A percentile compares a stretch with the other conserved stretches of the same genome.
phyloP scores from a whole-genome alignment of 2,329 filamentous ascomycete genomes.

The Aspergillus alliaceus region DNA sequence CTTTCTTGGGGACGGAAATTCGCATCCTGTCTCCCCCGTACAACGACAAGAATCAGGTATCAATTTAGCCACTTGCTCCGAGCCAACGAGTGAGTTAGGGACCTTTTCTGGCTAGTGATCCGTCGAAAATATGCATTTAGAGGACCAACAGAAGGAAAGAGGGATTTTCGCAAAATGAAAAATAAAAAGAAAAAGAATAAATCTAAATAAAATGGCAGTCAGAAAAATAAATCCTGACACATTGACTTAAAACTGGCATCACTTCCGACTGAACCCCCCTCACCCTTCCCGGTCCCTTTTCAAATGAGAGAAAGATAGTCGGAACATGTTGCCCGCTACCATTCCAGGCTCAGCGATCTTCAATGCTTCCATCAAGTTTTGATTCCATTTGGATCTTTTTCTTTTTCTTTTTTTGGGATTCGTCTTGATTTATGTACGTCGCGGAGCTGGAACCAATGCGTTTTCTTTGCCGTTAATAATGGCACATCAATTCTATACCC shows the following conservation, averaged over 20 bases:
- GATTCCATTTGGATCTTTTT: constrained; percentile 7
- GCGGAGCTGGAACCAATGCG: constrained; percentile 15
- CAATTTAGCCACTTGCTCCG: constrained; percentile 16
- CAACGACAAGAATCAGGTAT: constrained; percentile 22
- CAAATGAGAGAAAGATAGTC: constrained; percentile 16
- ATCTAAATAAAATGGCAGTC: constrained; percentile 1
- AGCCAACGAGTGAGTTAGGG: constrained; percentile 5
- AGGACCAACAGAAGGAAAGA: constrained; percentile 8
- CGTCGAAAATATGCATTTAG: constrained; percentile 5
- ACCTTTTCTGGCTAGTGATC: constrained; percentile 1
- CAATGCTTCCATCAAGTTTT: constrained; percentile 13
- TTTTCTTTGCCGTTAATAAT: constrained; percentile 21
- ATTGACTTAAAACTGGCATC: constrained; percentile 35
- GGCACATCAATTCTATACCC: constrained; percentile 23
- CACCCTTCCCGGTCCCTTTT: constrained; percentile 23
- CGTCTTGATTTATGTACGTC: constrained; percentile 18
- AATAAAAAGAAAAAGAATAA: constrained; percentile 5
- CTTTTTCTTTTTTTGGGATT: constrained; percentile 7
- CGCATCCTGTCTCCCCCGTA: too few relatives aligned
- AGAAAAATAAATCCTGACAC: constrained; percentile 23
- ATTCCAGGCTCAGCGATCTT: constrained; percentile 19
- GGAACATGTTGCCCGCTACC: constrained; percentile 19
- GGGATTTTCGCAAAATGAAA: constrained; percentile 8
- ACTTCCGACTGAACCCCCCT: constrained; percentile 26
- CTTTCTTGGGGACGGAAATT: constrained; percentile 27